phyloP scores from a whole-genome alignment of 768 basidiomycete genomes.

The Hypholoma fasciculare region DNA sequence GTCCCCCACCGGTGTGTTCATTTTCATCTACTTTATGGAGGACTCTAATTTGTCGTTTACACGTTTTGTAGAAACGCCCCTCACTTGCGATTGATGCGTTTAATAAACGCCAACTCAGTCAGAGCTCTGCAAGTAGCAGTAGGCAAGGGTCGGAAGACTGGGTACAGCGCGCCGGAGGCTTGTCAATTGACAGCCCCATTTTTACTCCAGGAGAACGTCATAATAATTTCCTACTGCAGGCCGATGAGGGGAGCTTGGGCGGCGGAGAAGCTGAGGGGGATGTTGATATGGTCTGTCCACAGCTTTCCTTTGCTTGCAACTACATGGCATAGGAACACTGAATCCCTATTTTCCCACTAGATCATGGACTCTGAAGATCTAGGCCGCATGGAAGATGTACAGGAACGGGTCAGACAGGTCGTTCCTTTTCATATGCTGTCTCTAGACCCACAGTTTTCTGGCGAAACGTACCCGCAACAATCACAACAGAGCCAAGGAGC shows the following conservation, averaged over 20 bases:
- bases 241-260: background rate
- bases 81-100: constrained; percentile 34
- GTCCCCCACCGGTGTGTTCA: constrained; percentile 53
- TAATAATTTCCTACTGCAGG: constrained; percentile 13
- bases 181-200: constrained; percentile 61
- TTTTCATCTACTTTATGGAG: background rate
- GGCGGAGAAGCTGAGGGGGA: constrained; percentile 27
- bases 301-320: background rate
- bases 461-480: background rate
- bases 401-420: background rate
- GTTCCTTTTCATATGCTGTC: background rate
- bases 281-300: constrained; percentile 52
- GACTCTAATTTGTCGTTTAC: background rate
- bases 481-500: background rate
- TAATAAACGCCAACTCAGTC: constrained; percentile 14
- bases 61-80: constrained; percentile 54
- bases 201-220: constrained; percentile 18
- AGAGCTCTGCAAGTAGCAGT: constrained; percentile 34
- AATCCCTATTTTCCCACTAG: background rate
- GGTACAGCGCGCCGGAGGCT: constrained; percentile 68
- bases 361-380: constrained; percentile 16
- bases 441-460: background rate
- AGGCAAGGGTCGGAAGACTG: constrained; percentile 64
- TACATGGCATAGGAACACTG: constrained; percentile 4
- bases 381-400: background rate